A percentile compares a stretch with the other conserved stretches of the same genome.
These are phyloP conservation scores for Auricularia cornea DNA, from an alignment of 768 basidiomycete species.

Conservation along the genomic window DNA sequence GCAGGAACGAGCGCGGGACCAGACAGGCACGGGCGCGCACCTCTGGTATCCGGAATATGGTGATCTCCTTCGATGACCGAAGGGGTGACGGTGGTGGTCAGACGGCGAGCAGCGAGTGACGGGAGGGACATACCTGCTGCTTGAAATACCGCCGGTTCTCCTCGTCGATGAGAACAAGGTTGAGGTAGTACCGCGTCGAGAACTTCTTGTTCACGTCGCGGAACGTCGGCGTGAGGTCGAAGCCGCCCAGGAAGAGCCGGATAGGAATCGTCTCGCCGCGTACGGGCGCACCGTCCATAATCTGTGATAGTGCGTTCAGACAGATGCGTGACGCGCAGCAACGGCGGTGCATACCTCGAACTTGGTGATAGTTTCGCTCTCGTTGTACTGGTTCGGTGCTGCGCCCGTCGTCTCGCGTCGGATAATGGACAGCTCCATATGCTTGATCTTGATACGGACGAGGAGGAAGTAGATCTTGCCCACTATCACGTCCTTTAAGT, in stretches of 20 bases:
- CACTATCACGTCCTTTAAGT: conserved; percentile 97
- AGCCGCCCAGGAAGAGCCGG: conserved; percentile 93
- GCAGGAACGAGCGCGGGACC: neutral
- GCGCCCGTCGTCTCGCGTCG: conserved; percentile 94
- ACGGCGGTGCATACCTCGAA: conserved; percentile 49
- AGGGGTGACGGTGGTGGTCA: neutral
- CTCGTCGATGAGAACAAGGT: conserved; percentile 94
- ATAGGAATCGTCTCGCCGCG: conserved; percentile 98
- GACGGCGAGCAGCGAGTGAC: neutral
- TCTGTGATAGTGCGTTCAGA: conserved; percentile 23
- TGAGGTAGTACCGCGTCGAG: conserved; percentile 92
- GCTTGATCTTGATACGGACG: conserved; percentile 98
- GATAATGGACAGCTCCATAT: conserved; percentile 98
- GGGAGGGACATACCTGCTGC: conserved; percentile 57
- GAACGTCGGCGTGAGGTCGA: conserved; percentile 97
- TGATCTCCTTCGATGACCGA: conserved; percentile 54
- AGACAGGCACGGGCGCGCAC: conserved; percentile 28
- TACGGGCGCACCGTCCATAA: conserved; percentile 98
- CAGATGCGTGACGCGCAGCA: neutral
- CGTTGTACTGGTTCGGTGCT: conserved; percentile 98
- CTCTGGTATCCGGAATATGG: conserved; percentile 84
- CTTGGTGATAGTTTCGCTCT: conserved; percentile 97
- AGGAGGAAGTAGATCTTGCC: conserved; percentile 99
- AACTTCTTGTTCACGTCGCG: conserved; percentile 99
- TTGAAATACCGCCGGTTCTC: conserved; percentile 98